These are phyloP conservation scores for Backusella australiensis DNA, from an alignment of 192 early-diverging fungal genomes.

Conservation along the genomic window DNA sequence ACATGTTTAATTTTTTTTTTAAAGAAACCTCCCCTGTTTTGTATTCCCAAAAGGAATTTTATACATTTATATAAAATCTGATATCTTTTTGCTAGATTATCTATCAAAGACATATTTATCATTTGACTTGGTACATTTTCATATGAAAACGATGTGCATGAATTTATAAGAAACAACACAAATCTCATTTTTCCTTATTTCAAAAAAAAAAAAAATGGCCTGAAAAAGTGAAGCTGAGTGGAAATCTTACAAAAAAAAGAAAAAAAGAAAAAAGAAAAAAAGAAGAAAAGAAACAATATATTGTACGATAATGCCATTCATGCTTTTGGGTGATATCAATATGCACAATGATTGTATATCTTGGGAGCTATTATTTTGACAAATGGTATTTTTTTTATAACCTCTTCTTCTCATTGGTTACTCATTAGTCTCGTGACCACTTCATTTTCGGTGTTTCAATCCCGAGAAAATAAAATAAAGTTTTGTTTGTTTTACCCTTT, in stretches of 20 bases:
- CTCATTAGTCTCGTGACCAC: neutral
- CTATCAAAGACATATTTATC: neutral
- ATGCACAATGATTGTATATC: too few relatives aligned
- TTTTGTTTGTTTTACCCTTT: neutral
- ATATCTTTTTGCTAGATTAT: neutral
- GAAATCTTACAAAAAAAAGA: too few relatives aligned
- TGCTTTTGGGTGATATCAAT: too few relatives aligned
- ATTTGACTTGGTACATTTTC: neutral
- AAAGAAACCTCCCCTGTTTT: too few relatives aligned
- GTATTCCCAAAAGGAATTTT: neutral
- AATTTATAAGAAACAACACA: too few relatives aligned
- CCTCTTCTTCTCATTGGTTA: neutral
- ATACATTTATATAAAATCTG: neutral
- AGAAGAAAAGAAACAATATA: too few relatives aligned
- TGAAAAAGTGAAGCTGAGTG: neutral
- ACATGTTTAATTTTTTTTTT: neutral
- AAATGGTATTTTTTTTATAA: neutral
- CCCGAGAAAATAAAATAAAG: neutral
- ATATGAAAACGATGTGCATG: neutral
- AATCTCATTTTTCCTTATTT: too few relatives aligned
- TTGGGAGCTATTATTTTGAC: neutral
- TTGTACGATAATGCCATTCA: too few relatives aligned
- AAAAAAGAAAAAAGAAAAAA: too few relatives aligned
- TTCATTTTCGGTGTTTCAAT: neutral
- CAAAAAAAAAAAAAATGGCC: neutral